Conservation (phyloP, 2,329 filamentous ascomycete genomes). For the Fusarium torulosum region DNA sequence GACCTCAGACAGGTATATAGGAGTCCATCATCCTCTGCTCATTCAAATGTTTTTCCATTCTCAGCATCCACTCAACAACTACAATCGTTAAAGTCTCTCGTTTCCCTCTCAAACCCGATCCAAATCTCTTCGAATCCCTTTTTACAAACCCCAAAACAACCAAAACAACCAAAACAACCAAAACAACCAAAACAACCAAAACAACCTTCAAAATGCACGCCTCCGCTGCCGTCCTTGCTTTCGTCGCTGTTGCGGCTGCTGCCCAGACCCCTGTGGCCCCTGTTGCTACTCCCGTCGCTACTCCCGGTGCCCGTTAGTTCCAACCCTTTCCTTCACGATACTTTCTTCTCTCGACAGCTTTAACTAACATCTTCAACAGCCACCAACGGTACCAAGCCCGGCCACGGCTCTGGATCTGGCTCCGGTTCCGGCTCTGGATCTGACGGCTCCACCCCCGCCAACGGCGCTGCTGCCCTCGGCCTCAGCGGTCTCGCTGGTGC, state of each 20-base stretch:
- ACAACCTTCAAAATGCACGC: conserved; percentile 43
- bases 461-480: conserved; percentile 40
- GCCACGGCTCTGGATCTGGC: conserved; percentile 30
- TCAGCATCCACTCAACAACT: conserved; percentile 25
- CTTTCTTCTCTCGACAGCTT: conserved; percentile 12
- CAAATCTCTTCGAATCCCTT: conserved; percentile 23
- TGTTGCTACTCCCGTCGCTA: conserved; percentile 35
- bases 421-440: conserved; percentile 14
- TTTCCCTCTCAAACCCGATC: conserved; percentile 23
- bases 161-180: conserved; percentile 24
- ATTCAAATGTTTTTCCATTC: conserved; percentile 7
- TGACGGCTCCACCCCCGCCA: conserved; percentile 22
- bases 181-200: conserved; percentile 26
- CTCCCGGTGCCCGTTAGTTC: conserved; percentile 35
- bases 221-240: conserved; percentile 46
- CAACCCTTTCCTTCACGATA: conserved; percentile 26
- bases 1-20: conserved; percentile 36
- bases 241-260: conserved; percentile 45
- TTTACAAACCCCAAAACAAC: conserved; percentile 16
- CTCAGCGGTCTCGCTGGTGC: conserved; percentile 43
- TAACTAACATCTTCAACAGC: conserved; percentile 23
- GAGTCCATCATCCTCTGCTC: conserved; percentile 34
- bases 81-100: conserved; percentile 40
- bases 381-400: conserved; percentile 36
- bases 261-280: conserved; percentile 39